Evolutionary conservation across 208 protist genomes (phyloP), one percentile per base, ranked within the genome.

Genomic region (Leishmania turanica): DNA sequence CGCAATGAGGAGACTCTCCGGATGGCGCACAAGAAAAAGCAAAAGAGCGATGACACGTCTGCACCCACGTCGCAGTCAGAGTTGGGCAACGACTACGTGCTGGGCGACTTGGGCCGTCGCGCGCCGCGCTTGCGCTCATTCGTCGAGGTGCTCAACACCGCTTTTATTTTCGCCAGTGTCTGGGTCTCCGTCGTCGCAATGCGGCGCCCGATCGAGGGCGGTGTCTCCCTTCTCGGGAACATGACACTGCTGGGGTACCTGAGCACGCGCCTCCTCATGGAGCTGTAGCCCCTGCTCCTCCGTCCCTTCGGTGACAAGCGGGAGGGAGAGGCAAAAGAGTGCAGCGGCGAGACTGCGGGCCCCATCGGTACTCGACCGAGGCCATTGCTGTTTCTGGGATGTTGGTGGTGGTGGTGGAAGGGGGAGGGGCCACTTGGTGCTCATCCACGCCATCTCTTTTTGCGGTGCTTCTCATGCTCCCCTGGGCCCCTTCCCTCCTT

Each of bases 191-290:
- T 93, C 7, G 83, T 96, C 40, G 82, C 88, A 19, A 51, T 92
- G 27, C 90, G 92, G 7, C 88, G 92, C 8, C 92, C 92, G 7
- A 60, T 96, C 34, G 92, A 96, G 54, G 90, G 92, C 8, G 71
- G 71, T 13, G 82, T 90, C 47, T 79, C 84, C 21, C 72, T 90
- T 27, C 42, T 87, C 51, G 88, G 91, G 24, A 82, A 91, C 42
- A 90, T 89, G 77, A 69, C 83, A 31, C 78, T 91, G 8, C 78
- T 88, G 45, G 11, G 84, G 15, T 90, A 87, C 54, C 49, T 93
- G 45, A 49, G 65, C 68, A 87, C 87, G 0, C 51, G 79, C 17
- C 70, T 90, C 45, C 76, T 85, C 7, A 78, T 76, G 42, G 81
- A 78, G 47, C 74, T 86, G 77, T 90, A 71, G 68, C 27, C 4